These are phyloP conservation scores for Abrus pulchellus DNA, from an alignment of 306 rosid genomes.

Conservation along the genomic window DNA sequence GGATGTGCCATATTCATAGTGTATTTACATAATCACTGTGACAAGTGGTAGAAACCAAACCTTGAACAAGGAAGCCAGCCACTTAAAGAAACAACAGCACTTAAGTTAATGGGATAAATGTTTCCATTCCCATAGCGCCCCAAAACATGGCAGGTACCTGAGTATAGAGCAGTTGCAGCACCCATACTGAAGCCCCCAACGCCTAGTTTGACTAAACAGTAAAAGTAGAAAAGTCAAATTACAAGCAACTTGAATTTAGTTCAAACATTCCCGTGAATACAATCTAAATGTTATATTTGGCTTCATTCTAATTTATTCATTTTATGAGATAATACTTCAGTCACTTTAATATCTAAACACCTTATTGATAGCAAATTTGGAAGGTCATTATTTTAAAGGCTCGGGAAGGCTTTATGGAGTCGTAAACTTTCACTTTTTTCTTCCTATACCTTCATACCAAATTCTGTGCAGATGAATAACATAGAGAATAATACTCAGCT, in stretches of 20 bases:
- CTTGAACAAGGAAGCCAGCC: constrained; percentile 99
- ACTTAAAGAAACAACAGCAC: constrained; percentile 84
- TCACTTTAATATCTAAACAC: constrained; percentile 25
- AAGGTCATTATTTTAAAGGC: constrained; percentile 36
- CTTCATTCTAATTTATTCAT: constrained; percentile 29
- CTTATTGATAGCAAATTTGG: constrained; percentile 1
- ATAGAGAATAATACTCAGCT: background rate
- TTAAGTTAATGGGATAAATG: constrained; percentile 75
- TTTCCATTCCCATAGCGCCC: constrained; percentile 88
- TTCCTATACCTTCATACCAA: background rate
- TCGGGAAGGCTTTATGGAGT: background rate
- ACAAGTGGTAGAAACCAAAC: constrained; percentile 60
- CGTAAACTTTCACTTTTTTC: constrained; percentile 21
- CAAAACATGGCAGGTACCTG: constrained; percentile 76
- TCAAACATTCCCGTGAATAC: constrained; percentile 4
- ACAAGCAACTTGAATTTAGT: constrained; percentile 38
- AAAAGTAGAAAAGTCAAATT: constrained; percentile 39
- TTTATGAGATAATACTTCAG: background rate
- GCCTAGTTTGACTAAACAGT: constrained; percentile 83
- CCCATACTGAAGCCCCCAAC: constrained; percentile 98
- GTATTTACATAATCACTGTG: constrained; percentile 27
- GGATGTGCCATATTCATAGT: constrained; percentile 33
- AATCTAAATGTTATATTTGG: background rate
- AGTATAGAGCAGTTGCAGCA: constrained; percentile 95
- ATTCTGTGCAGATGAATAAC: constrained; percentile 1